Conservation (phyloP, 106 monocot species). For the Dendrobium officinale region DNA sequence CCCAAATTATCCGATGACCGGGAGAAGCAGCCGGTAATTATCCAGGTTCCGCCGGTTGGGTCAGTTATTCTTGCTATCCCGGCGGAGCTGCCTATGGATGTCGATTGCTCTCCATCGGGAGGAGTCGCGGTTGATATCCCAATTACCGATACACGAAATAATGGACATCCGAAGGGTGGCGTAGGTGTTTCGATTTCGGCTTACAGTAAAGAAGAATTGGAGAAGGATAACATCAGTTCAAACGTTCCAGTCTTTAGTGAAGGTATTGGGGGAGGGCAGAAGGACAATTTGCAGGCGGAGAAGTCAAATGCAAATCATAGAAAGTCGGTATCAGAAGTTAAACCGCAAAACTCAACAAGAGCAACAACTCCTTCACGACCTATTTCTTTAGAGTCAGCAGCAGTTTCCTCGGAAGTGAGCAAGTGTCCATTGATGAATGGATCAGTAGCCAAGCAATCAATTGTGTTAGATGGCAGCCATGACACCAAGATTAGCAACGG, state of each 20-base stretch:
- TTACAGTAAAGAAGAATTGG: neutral
- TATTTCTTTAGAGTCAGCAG: neutral
- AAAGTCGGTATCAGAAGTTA: conserved; percentile 6
- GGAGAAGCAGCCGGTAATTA: neutral
- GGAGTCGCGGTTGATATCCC: neutral
- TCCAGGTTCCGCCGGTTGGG: neutral
- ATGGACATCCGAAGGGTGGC: neutral
- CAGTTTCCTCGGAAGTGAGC: neutral
- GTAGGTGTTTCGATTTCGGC: neutral
- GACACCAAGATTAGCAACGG: neutral
- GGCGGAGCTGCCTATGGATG: neutral
- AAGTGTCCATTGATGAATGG: neutral
- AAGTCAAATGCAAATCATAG: conserved; percentile 2
- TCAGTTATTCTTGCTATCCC: neutral
- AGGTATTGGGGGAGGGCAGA: neutral
- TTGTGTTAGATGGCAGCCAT: neutral
- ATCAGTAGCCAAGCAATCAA: neutral
- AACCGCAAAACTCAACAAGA: neutral
- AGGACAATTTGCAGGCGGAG: neutral
- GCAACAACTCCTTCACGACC: neutral
- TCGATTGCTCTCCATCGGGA: neutral
- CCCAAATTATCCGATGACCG: neutral
- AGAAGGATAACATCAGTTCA: neutral
- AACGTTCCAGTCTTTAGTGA: neutral
- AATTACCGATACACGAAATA: neutral